These are phyloP conservation scores for Pisolithus tinctorius DNA, from an alignment of 768 basidiomycete species.

Conservation along the genomic window DNA sequence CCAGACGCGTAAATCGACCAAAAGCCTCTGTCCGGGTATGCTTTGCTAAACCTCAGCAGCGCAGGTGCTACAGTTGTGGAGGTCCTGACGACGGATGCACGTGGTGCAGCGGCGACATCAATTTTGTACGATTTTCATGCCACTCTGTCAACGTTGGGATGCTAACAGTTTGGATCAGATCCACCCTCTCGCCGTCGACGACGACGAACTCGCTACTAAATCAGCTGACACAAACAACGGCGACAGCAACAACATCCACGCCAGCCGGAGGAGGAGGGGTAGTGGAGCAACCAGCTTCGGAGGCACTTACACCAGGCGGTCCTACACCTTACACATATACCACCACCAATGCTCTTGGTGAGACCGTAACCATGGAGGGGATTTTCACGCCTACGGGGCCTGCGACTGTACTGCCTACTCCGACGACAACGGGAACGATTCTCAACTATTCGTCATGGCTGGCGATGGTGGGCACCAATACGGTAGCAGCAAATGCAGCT, in stretches of 20 bases:
- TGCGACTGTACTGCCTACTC: conserved; percentile 17
- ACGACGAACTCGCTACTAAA: conserved; percentile 12
- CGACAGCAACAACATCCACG: conserved; percentile 16
- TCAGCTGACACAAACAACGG: conserved; percentile 15
- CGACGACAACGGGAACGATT: conserved; percentile 22
- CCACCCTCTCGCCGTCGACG: conserved; percentile 8
- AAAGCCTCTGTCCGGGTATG: not conserved
- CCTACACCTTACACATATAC: conserved; percentile 47
- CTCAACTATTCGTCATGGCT: conserved; percentile 25
- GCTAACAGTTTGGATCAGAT: not conserved
- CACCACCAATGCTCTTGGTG: conserved; percentile 31
- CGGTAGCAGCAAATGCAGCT: conserved; percentile 21
- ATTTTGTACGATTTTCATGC: conserved; percentile 32
- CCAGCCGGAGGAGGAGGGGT: conserved; percentile 36
- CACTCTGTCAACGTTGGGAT: not conserved
- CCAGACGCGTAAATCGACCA: conserved; percentile 38
- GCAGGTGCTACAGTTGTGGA: conserved; percentile 49
- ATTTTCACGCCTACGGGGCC: conserved; percentile 29
- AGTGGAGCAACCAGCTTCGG: conserved; percentile 47
- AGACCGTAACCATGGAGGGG: conserved; percentile 15
- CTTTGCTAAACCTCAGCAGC: conserved; percentile 21
- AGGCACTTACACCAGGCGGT: conserved; percentile 34
- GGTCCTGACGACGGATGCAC: conserved; percentile 34
- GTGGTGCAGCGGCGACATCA: conserved; percentile 35
- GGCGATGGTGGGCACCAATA: conserved; percentile 25